Percentiles rank a stretch among this genome's conserved stretches.
Conservation (phyloP, 306 rosid species). For the Trichosanthes truncata region DNA sequence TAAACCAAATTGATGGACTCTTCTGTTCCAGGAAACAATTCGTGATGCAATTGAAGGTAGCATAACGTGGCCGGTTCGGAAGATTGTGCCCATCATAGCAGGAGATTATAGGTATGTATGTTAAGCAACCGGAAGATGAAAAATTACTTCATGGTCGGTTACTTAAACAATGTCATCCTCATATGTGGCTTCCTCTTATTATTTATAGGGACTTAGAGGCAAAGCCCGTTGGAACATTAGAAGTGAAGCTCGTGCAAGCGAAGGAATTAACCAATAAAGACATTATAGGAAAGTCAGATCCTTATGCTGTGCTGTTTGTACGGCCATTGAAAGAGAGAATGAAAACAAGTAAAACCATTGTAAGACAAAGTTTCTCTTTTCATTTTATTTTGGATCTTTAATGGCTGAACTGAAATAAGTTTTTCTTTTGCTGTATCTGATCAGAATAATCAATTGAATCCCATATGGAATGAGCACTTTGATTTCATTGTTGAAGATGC, state of each 20-base stretch:
- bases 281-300: conserved; percentile 84
- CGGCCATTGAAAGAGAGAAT: conserved; percentile 73
- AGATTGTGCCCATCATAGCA: conserved; percentile 62
- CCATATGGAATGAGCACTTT: conserved; percentile 91
- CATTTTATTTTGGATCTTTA: not conserved
- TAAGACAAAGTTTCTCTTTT: conserved; percentile 28
- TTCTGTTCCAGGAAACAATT: conserved; percentile 58
- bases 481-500: conserved; percentile 72
- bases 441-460: conserved; percentile 83
- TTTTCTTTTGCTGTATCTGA: conserved; percentile 13
- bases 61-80: conserved; percentile 89
- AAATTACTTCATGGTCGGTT: not conserved
- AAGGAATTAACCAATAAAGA: conserved; percentile 70
- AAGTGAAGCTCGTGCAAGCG: conserved; percentile 86
- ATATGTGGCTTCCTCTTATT: not conserved
- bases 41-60: conserved; percentile 87
- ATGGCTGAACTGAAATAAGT: not conserved
- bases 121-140: not conserved
- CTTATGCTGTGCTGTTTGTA: conserved; percentile 59
- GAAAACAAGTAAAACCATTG: conserved; percentile 69
- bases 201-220: conserved; percentile 59
- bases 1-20: not conserved
- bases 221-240: conserved; percentile 73
- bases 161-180: not conserved
- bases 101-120: conserved; percentile 90